phyloP scores from a whole-genome alignment of 2,329 filamentous ascomycete genomes.

The Colletotrichum caudatum region DNA sequence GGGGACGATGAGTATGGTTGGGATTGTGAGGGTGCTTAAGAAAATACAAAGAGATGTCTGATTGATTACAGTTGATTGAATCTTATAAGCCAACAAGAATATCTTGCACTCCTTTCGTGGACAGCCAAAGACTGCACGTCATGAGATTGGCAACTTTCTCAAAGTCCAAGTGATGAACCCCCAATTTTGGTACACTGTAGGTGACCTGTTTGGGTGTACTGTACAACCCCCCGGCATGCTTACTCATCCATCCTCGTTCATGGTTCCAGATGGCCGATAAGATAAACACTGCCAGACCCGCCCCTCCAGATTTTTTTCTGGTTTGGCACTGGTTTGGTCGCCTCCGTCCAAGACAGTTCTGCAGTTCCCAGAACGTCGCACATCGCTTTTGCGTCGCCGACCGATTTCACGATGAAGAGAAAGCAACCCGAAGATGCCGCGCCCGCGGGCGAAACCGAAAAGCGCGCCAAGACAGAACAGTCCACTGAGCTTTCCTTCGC shows the following conservation, averaged over 20 bases:
- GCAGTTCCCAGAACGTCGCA: constrained; percentile 1
- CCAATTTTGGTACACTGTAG: no score
- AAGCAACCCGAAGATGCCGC: constrained; percentile 70
- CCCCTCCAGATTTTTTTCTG: constrained; percentile 38
- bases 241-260: background rate
- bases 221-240: background rate
- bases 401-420: constrained; percentile 65
- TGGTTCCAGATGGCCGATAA: constrained; percentile 8
- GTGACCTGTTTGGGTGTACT: background rate
- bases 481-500: constrained; percentile 71
- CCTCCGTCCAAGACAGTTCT: constrained; percentile 7
- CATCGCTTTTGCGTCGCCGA: constrained; percentile 7
- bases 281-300: constrained; percentile 32
- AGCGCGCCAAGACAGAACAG: constrained; percentile 47
- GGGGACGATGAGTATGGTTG: no score
- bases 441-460: constrained; percentile 52
- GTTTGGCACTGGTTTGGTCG: constrained; percentile 19
- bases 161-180: no score
- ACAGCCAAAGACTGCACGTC: no score
- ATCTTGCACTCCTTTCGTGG: no score
- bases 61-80: no score
- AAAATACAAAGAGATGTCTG: no score
- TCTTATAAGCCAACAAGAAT: no score
- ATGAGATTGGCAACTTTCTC: no score
- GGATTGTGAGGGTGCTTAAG: no score